phyloP scores from a whole-genome alignment of 345 rosid species.

The Brassica incana region DNA sequence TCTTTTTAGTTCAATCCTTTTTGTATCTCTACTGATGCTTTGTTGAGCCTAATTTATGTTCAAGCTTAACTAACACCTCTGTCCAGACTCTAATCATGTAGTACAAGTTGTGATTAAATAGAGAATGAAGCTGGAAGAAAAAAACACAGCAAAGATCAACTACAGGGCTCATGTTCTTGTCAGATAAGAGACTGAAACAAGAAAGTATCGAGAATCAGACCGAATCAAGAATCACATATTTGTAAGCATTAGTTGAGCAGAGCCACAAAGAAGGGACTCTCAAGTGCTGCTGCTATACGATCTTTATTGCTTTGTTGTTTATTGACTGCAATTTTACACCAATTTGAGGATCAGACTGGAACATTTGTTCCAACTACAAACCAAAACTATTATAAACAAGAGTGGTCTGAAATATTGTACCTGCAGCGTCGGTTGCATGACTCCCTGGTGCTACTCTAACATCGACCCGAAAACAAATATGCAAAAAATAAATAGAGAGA shows the following conservation, averaged over 20 bases:
- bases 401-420: slow-evolving; percentile 34
- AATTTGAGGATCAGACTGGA: neutral
- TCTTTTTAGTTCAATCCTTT: neutral
- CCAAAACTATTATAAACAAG: neutral
- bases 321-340: slow-evolving; percentile 58
- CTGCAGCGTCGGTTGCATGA: slow-evolving; percentile 86
- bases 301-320: slow-evolving; percentile 87
- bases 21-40: neutral
- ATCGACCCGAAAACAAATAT: slow-evolving; percentile 43
- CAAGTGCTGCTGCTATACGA: slow-evolving; percentile 87
- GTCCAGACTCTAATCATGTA: neutral
- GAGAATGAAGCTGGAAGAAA: neutral
- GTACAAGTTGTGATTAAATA: neutral
- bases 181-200: neutral
- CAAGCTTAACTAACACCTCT: no score
- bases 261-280: slow-evolving; percentile 78
- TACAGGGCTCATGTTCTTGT: neutral
- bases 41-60: neutral
- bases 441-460: slow-evolving; percentile 91
- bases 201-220: neutral
- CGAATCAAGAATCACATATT: neutral
- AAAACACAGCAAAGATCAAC: neutral
- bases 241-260: slow-evolving; percentile 50
- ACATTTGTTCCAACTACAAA: neutral
- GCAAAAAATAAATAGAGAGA: neutral